Conservation (phyloP, 163 green algal genomes). For the Scenedesmus sp. region DNA sequence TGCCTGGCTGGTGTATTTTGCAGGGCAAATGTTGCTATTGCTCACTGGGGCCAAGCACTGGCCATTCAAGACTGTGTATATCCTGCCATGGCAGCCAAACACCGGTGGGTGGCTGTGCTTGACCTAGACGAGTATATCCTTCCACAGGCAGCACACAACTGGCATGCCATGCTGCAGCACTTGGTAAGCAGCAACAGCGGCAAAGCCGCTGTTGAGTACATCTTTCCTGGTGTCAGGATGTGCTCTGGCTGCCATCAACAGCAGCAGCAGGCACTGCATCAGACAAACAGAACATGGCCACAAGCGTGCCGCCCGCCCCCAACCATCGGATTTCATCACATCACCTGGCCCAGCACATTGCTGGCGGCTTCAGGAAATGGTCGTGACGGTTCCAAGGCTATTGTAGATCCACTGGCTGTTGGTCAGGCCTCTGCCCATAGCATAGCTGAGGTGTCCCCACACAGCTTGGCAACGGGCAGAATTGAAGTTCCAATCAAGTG, state of each 20-base stretch:
- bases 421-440: neutral
- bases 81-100: neutral
- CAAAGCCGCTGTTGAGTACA: neutral
- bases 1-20: neutral
- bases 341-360: neutral
- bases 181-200: neutral
- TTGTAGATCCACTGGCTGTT: neutral
- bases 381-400: neutral
- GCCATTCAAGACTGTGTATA: conserved; percentile 25
- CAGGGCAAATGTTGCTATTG: neutral
- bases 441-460: neutral
- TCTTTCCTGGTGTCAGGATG: neutral
- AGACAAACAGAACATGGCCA: neutral
- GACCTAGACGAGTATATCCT: conserved; percentile 21
- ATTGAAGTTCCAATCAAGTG: neutral
- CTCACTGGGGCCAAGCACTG: neutral
- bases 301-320: neutral
- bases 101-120: conserved; percentile 12
- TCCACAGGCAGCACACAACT: neutral
- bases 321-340: neutral
- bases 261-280: neutral
- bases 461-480: neutral
- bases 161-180: conserved; percentile 2
- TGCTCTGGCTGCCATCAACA: neutral
- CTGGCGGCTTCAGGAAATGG: neutral